Base-by-base conservation (phyloP, 345 rosid species). In the Erysimum cheiranthoides region DNA sequence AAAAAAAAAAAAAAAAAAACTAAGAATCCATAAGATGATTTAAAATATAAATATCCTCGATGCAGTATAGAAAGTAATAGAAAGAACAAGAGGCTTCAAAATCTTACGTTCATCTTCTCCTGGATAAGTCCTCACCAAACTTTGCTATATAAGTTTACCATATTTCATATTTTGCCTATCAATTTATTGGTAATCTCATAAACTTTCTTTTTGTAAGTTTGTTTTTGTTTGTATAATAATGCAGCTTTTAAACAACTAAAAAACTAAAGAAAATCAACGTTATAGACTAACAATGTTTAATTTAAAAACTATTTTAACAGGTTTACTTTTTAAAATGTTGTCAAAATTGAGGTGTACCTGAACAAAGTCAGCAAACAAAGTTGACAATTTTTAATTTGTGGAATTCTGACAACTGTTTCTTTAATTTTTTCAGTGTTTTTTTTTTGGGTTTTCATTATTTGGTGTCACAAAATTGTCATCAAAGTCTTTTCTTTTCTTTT, bases 351-450 rank as follows among this genome's bases (percentile, higher is more conserved):
- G 27, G 46, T 47, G 36, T 36, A n/a, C 40, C 11, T 50, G 68
- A 72, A 21, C 25, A 21, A 21, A 21, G 25, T 21, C 25, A 21
- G 61, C 61, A 50, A 9, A 42, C 69, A 61, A 46, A 10, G 6
- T 71, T 71, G 67, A 71, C 67, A 60, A 59, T 25, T 35, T 30
- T 42, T 47, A 46, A 46, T 14, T 17, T 27, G 30, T 47, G 28
- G 13, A 71, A 38, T 28, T 28, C 46, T 71, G 75, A 49, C 18
- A 32, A 16, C 18, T 52, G 30, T 69, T 69, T n/a, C 13, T 56
- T 14, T 7, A 2, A 16, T 47, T 56, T 30, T 54, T 45, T 12
- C 5, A 35, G 35, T 31, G 54, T 5, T 13, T 10, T 56, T 30
- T 5, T 43, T 58, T 58, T n/a, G 8, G 25, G 25, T 21, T 21